phyloP scores from a whole-genome alignment of 495 filamentous ascomycete genomes.

The Polyplosphaeria fusca region DNA sequence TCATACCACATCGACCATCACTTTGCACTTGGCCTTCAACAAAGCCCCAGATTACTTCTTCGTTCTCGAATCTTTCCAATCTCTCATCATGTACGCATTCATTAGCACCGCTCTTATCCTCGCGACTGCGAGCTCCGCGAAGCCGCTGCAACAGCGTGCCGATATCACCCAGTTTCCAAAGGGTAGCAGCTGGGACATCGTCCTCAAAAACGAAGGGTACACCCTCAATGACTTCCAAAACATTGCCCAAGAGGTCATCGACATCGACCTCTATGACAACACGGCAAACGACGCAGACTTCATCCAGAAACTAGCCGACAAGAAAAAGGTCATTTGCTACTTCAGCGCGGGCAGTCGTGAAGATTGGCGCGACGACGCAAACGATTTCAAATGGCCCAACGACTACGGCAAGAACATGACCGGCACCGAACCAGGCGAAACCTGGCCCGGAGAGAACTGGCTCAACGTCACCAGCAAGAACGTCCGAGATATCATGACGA shows the following conservation, averaged over 20 bases:
- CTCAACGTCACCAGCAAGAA: slow-evolving; percentile 54
- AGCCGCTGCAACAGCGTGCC: not conserved
- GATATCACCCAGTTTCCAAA: slow-evolving; percentile 22
- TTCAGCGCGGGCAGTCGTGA: slow-evolving; percentile 69
- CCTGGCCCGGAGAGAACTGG: slow-evolving; percentile 66
- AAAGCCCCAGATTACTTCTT: too few relatives aligned
- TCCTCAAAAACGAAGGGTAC: slow-evolving; percentile 45
- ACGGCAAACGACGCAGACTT: slow-evolving; percentile 42
- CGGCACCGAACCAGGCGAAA: slow-evolving; percentile 30
- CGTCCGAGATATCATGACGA: slow-evolving; percentile 60
- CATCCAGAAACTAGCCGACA: slow-evolving; percentile 44
- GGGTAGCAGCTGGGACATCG: slow-evolving; percentile 33
- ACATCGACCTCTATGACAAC: slow-evolving; percentile 62
- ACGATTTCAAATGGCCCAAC: slow-evolving; percentile 44
- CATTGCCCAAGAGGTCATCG: slow-evolving; percentile 46
- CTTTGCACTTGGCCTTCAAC: too few relatives aligned
- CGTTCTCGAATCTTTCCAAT: too few relatives aligned
- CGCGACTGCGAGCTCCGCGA: not conserved
- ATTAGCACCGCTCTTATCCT: not conserved
- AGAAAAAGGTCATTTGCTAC: slow-evolving; percentile 66
- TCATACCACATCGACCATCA: too few relatives aligned
- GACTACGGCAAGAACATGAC: slow-evolving; percentile 55
- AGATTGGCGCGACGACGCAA: slow-evolving; percentile 55
- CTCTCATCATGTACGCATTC: too few relatives aligned
- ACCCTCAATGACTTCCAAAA: slow-evolving; percentile 37